Evolutionary conservation across 75 land plant genomes (phyloP).

Genomic region (Pinus albicaulis): DNA sequence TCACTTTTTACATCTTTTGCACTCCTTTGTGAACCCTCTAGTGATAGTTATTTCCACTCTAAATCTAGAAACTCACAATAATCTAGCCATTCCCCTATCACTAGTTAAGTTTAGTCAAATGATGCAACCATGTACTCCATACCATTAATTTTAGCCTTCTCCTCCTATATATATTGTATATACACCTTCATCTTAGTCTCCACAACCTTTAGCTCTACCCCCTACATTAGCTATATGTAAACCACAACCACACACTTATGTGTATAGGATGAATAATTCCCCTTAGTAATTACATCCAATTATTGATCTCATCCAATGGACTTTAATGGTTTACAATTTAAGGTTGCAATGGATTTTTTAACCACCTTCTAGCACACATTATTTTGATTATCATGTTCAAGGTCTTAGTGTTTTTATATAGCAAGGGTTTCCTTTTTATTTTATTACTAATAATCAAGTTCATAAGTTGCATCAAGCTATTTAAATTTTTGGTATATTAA

Average conservation of each 20-base stretch:
- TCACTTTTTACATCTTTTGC: too few species aligned
- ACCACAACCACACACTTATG: not conserved
- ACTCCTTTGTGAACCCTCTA: too few species aligned
- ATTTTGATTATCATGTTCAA: not conserved
- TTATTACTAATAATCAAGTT: conserved; percentile 1
- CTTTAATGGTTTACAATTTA: not conserved
- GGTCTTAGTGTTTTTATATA: not conserved
- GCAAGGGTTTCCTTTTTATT: not conserved
- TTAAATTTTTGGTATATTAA: not conserved
- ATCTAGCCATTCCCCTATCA: too few species aligned
- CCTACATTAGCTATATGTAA: too few species aligned
- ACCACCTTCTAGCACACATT: not conserved
- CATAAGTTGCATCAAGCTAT: not conserved
- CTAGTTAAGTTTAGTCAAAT: too few species aligned
- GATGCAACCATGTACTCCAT: too few species aligned
- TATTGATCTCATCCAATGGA: not conserved
- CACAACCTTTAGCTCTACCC: too few species aligned
- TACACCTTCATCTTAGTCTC: too few species aligned
- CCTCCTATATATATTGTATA: too few species aligned
- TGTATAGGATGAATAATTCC: not conserved
- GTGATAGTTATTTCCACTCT: too few species aligned
- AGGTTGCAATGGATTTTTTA: not conserved
- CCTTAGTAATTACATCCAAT: not conserved
- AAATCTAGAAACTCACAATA: too few species aligned
- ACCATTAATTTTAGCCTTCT: too few species aligned